Conservation (phyloP, 1,284 basidiomycete genomes). For the Leucoagaricus sp. region DNA sequence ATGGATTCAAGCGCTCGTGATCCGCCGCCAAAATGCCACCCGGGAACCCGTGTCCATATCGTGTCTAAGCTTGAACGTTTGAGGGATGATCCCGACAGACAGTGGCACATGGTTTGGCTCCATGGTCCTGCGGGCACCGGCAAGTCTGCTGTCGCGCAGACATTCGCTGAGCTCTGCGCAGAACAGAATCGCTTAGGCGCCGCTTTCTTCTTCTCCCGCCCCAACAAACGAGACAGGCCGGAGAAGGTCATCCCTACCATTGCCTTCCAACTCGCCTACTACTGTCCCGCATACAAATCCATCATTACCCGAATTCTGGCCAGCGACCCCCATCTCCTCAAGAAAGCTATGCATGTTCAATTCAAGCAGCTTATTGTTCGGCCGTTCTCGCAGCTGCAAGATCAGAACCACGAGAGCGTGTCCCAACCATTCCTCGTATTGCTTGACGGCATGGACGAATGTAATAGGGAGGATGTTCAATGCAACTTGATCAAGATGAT, state of each 20-base stretch:
- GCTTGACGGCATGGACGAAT: constrained; percentile 18
- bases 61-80: neutral
- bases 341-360: constrained; percentile 8
- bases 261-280: constrained; percentile 15
- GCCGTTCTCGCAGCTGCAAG: neutral
- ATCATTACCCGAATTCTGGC: constrained; percentile 1
- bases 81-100: neutral
- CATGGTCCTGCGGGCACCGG: constrained; percentile 5
- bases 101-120: neutral
- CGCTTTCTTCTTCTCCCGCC: constrained; percentile 18
- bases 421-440: constrained; percentile 3
- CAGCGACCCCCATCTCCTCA: constrained; percentile 10
- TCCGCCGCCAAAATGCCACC: no score
- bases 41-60: neutral
- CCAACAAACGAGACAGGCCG: constrained; percentile 3
- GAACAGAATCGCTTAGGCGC: constrained; percentile 8
- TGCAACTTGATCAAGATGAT: constrained; percentile 11
- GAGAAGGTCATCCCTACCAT: constrained; percentile 14
- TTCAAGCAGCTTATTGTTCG: constrained; percentile 13
- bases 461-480: constrained; percentile 9
- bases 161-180: constrained; percentile 3
- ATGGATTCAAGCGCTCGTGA: neutral
- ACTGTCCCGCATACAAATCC: neutral
- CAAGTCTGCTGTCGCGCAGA: constrained; percentile 7
- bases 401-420: neutral